Percentiles rank a stretch among this genome's conserved stretches.
Evolutionary conservation across 2,329 filamentous ascomycete genomes (phyloP).

Genomic region (Aureobasidium sp.): DNA sequence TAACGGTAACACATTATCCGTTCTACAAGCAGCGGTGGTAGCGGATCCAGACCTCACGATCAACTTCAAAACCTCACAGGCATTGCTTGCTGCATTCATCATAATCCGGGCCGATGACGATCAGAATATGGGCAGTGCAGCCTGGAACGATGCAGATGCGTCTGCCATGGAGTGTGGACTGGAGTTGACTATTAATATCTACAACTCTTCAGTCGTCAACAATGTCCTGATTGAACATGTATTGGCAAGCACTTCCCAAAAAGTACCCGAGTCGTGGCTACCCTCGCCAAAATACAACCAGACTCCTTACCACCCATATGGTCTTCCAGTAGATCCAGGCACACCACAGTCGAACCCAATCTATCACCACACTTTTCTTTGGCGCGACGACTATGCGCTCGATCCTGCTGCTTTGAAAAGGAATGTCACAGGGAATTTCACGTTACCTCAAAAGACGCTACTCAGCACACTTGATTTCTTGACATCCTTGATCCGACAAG

Average conservation of each 20-base stretch:
- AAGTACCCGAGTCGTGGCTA: not conserved
- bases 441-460: not conserved
- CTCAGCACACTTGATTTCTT: not conserved
- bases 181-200: not conserved
- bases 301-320: no score
- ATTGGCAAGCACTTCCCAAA: not conserved
- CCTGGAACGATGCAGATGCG: not conserved
- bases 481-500: not conserved
- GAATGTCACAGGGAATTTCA: not conserved
- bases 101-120: not conserved
- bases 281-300: no score
- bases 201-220: not conserved
- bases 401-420: not conserved
- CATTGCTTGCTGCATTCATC: not conserved
- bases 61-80: not conserved
- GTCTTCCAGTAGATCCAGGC: not conserved
- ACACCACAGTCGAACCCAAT: not conserved
- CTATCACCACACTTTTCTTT: not conserved
- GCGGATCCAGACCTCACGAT: not conserved
- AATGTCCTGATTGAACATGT: not conserved
- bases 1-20: not conserved
- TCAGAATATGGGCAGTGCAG: not conserved
- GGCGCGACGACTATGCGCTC: not conserved
- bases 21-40: not conserved
- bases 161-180: constrained; percentile 6